Evolutionary conservation across 768 basidiomycete species (phyloP), one percentile per base, ranked within the genome.

Genomic region (Mycena haematopus): DNA sequence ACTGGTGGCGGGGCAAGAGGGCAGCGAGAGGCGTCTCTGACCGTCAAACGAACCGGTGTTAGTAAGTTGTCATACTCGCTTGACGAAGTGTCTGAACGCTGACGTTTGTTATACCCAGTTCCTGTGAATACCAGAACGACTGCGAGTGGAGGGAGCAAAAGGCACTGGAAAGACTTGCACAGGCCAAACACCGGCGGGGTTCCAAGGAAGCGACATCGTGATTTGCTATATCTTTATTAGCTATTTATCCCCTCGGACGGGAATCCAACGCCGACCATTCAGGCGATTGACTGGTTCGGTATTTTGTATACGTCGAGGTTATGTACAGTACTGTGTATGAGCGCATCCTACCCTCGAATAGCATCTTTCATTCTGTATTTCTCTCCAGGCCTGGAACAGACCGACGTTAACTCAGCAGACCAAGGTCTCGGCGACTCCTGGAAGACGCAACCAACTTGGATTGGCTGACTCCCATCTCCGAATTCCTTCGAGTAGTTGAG

Each of bases 121-220:
- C 82, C 15, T 95, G 92, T 69, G 92, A 93, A 74, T 95, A 93
- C 70, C 75, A 76, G 33, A 75, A 81, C 3, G 87, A 84, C 14
- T 95, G 93, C 69, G 93, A 95, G 76, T 95, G 93, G 93, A 79
- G 92, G 64, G 86, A 86, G 24, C 66, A 73, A 60, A 86, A 86
- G 68, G 84, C 79, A 19, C 53, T 63, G 24, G 85, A 86, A 65
- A 54, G 85, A 68, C 83, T 79, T 19, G 56, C 63, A n/a, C 84
- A 86, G 64, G 40, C 13, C 2, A 25, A n/a, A 21, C 40, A 17
- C 10, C 53, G 40, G 17, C 50, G 50, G 9, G 19, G 25, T 22
- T 17, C 21, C 27, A n/a, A 21, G 27, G 27, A 25, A 31, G 27
- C 27, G 27, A 17, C 53, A 15, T 53, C 36, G 40, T 54, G 40